These are phyloP conservation scores for Nannizziopsis barbatae DNA, from an alignment of 2,329 filamentous ascomycete genomes.

Conservation along the genomic window DNA sequence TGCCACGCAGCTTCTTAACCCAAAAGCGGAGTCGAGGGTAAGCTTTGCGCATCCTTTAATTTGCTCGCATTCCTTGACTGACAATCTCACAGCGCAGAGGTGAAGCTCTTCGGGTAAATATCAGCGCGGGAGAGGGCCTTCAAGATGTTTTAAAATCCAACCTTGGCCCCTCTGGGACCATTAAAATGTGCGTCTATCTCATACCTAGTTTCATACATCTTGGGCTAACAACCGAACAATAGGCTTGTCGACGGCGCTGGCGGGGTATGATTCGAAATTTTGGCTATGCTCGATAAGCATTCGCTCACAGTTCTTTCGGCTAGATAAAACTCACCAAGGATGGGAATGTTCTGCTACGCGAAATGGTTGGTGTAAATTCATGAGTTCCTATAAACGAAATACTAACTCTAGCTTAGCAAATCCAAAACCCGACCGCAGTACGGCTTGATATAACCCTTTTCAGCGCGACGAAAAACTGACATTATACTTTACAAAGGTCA, in stretches of 20 bases:
- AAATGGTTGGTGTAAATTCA: slow-evolving; percentile 43
- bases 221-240: slow-evolving; percentile 33
- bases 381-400: background rate
- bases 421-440: slow-evolving; percentile 95
- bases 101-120: slow-evolving; percentile 94
- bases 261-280: slow-evolving; percentile 34
- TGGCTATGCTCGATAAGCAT: background rate
- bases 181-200: slow-evolving; percentile 64
- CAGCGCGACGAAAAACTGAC: slow-evolving; percentile 11
- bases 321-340: slow-evolving; percentile 99
- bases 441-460: slow-evolving; percentile 16
- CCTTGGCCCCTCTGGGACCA: slow-evolving; percentile 80
- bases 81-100: slow-evolving; percentile 64
- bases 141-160: slow-evolving; percentile 95
- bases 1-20: slow-evolving; percentile 94
- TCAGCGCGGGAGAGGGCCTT: slow-evolving; percentile 85
- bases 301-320: slow-evolving; percentile 16
- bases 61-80: slow-evolving; percentile 26
- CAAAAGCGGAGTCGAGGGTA: slow-evolving; percentile 95
- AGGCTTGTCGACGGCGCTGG: slow-evolving; percentile 54
- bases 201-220: background rate
- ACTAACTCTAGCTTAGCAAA: slow-evolving; percentile 51
- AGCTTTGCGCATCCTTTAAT: slow-evolving; percentile 27
- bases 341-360: slow-evolving; percentile 69
- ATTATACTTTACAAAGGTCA: slow-evolving; percentile 36